These are phyloP conservation scores for Candida sithepensis DNA, from an alignment of 805 yeast genomes.

Conservation along the genomic window DNA sequence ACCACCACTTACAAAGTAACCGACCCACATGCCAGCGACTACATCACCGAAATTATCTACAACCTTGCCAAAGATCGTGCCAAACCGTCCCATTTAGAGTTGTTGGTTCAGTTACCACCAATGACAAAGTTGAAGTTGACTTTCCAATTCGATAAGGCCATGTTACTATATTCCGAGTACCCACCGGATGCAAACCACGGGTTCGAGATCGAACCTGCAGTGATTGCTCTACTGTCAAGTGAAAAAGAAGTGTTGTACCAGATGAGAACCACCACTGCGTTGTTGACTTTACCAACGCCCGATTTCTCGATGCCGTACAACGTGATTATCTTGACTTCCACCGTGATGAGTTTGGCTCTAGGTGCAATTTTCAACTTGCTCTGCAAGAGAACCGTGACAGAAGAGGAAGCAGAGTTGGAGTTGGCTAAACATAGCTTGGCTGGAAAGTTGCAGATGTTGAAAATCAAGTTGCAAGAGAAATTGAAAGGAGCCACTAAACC, in stretches of 20 bases:
- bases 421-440: slow-evolving; percentile 7
- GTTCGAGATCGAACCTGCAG: slow-evolving; percentile 90
- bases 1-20: slow-evolving; percentile 17
- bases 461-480: background rate
- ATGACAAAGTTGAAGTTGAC: slow-evolving; percentile 55
- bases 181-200: slow-evolving; percentile 99
- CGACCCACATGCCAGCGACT: slow-evolving; percentile 29
- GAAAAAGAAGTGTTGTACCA: slow-evolving; percentile 36
- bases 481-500: too few species aligned
- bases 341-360: slow-evolving; percentile 88
- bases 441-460: background rate
- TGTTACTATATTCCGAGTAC: slow-evolving; percentile 81
- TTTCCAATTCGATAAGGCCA: slow-evolving; percentile 82
- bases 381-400: slow-evolving; percentile 69
- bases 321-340: slow-evolving; percentile 89
- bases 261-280: slow-evolving; percentile 79
- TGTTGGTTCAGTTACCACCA: slow-evolving; percentile 62
- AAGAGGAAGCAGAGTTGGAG: slow-evolving; percentile 55
- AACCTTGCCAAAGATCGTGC: slow-evolving; percentile 75
- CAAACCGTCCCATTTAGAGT: slow-evolving; percentile 81
- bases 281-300: slow-evolving; percentile 89
- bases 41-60: slow-evolving; percentile 55
- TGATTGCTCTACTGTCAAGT: slow-evolving; percentile 49
- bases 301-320: slow-evolving; percentile 99
- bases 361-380: slow-evolving; percentile 81